These are phyloP conservation scores for Spergularia bocconei DNA, from an alignment of 148 eudicot genomes.

Conservation along the genomic window DNA sequence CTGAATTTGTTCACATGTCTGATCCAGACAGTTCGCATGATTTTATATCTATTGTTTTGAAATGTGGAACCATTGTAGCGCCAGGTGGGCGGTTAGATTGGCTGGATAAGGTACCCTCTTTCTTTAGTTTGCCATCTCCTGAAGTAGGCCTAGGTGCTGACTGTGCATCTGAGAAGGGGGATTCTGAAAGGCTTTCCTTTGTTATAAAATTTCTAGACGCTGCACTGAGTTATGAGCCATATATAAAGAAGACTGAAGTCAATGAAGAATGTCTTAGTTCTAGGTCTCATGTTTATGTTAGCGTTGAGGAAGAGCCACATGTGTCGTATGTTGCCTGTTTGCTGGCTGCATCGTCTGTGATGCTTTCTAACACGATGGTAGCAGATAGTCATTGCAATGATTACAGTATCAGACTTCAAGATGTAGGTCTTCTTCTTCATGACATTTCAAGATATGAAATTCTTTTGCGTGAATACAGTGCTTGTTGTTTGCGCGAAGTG, in stretches of 20 bases:
- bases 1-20: constrained; percentile 58
- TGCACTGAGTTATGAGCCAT: constrained; percentile 91
- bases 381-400: constrained; percentile 38
- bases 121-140: constrained; percentile 61
- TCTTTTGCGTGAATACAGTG: constrained; percentile 44
- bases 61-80: constrained; percentile 74
- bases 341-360: constrained; percentile 76
- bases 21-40: constrained; percentile 56
- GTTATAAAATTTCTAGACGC: constrained; percentile 66
- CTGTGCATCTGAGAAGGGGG: constrained; percentile 23
- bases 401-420: constrained; percentile 62
- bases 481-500: constrained; percentile 43
- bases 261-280: constrained; percentile 29
- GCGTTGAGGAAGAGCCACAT: constrained; percentile 26
- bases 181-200: constrained; percentile 47
- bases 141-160: constrained; percentile 40
- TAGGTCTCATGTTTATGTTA: constrained; percentile 25
- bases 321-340: constrained; percentile 57
- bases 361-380: constrained; percentile 42
- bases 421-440: constrained; percentile 75
- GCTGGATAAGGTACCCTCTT: constrained; percentile 59
- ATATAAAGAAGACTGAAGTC: constrained; percentile 28
- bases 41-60: constrained; percentile 52
- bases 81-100: constrained; percentile 93
- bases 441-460: constrained; percentile 31